These are phyloP conservation scores for Leavenworthia alabamica DNA, from an alignment of 345 rosid species.

Conservation along the genomic window DNA sequence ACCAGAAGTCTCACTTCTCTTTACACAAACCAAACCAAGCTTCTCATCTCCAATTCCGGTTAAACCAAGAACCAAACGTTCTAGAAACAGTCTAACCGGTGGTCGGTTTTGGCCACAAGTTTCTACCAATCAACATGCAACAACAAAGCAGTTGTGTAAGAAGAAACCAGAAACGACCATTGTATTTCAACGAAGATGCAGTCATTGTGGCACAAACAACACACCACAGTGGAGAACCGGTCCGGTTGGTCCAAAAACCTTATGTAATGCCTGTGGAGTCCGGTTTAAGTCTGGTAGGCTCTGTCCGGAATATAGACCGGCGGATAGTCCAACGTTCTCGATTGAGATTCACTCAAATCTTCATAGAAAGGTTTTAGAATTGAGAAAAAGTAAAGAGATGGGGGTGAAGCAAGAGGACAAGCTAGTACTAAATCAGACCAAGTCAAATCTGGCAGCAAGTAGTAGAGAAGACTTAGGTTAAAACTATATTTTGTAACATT, in stretches of 20 bases:
- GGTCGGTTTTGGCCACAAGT: conserved; percentile 49
- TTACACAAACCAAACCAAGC: conserved; percentile 39
- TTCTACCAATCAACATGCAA: conserved; percentile 29
- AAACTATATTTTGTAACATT: conserved; percentile 29
- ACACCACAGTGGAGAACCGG: conserved; percentile 99
- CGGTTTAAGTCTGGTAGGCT: conserved; percentile 90
- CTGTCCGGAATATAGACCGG: conserved; percentile 93
- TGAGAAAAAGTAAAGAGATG: conserved; percentile 51
- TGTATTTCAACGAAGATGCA: conserved; percentile 59
- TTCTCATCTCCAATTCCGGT: conserved; percentile 47
- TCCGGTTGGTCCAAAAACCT: conserved; percentile 96
- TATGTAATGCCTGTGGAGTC: conserved; percentile 97
- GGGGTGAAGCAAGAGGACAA: conserved; percentile 25
- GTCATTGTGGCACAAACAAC: conserved; percentile 87
- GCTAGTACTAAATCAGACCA: conserved; percentile 23
- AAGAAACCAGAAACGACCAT: conserved; percentile 30
- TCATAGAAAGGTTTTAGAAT: conserved; percentile 85
- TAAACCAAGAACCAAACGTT: conserved; percentile 50
- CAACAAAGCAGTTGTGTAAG: conserved; percentile 20
- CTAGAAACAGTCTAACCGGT: conserved; percentile 48
- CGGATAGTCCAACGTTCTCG: conserved; percentile 87
- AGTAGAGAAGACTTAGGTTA: conserved; percentile 29
- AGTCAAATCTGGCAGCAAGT: conserved; percentile 31
- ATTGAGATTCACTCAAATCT: conserved; percentile 84
- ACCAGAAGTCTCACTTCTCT: conserved; percentile 54